Base-by-base conservation (phyloP, 2,329 filamentous ascomycete species). In the Arthrobotrys pseudoclavata region DNA sequence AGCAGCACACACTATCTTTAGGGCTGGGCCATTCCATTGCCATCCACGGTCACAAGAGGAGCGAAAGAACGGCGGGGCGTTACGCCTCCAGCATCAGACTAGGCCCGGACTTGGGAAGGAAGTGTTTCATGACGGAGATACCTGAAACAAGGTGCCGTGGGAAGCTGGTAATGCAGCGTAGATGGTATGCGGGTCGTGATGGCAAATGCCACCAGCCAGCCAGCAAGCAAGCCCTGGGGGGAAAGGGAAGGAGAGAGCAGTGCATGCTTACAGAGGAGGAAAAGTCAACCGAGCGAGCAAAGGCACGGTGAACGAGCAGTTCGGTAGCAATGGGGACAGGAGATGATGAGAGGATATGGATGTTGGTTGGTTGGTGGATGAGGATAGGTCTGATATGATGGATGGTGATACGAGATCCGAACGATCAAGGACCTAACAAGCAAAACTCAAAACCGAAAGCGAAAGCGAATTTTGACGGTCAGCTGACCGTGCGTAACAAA, bases 401-500 rank as follows among this genome's bases (percentile, higher is more conserved):
- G 31, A 34, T 34, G 31, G 31, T 63, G 55, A 69, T 69, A 76
- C 53, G 48, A 57, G 63, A 63, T 62, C 62, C 45, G 53, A 68
- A 24, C 22, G 47, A 76, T 40, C 57, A 76, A 47, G 53, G 42
- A 45, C 34, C 29, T 34, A 48, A 40, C 4, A 20, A 40, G 64
- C 52, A 61, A 45, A 76, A 76, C 66, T 57, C 34, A 76, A 45
- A 69, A 68, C 37, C 34, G 34, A 66, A 69, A 68, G 50, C 34
- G 34, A 69, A 57, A 48, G 24, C 40, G 26, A 53, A 47, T 60
- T 70, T 76, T 55, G 66, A 66, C 10, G 57, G 67, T 76, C 72
- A 76, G 72, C 72, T 76, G 72, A 76, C 66, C 60, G 55, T 70
- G 72, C 72, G 66, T 76, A 66, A 66, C 72, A 67, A 66, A 50